Conservation (phyloP, 2,329 filamentous ascomycete genomes). For the Onygenales sp. region DNA sequence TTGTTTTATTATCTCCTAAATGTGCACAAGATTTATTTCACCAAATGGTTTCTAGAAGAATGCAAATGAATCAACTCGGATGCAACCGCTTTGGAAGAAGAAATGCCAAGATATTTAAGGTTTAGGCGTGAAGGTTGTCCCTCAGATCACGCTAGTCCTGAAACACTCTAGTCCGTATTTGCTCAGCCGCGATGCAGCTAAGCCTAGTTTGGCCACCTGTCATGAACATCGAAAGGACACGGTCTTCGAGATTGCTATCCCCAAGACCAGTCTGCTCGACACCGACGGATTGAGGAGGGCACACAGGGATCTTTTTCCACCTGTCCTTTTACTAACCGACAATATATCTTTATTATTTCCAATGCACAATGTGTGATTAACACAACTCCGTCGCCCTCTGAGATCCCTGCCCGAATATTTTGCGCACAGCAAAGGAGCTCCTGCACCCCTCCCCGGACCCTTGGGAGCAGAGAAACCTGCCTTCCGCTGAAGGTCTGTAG, state of each 20-base stretch:
- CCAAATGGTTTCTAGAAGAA: not conserved
- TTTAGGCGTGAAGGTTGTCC: not conserved
- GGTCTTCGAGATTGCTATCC: not conserved
- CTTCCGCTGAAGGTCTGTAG: not conserved
- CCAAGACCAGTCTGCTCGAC: not conserved
- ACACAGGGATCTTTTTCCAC: not conserved
- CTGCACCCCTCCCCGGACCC: too few species aligned
- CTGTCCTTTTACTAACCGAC: not conserved
- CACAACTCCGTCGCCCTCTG: not conserved
- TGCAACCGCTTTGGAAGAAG: too few species aligned
- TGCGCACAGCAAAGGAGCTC: not conserved
- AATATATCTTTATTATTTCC: not conserved
- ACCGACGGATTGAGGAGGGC: not conserved
- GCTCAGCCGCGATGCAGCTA: not conserved
- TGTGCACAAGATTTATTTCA: not conserved
- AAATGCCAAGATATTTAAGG: not conserved
- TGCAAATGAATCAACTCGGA: too few species aligned
- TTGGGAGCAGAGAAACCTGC: too few species aligned
- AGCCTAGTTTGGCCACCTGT: slow-evolving; percentile 2
- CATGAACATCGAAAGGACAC: not conserved
- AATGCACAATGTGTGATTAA: not conserved
- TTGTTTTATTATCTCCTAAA: not conserved
- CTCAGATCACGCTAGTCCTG: not conserved
- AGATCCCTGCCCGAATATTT: not conserved
- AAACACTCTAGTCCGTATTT: not conserved